These are phyloP conservation scores for Komagataella pseudopastoris DNA, from an alignment of 805 yeast species.

Conservation along the genomic window DNA sequence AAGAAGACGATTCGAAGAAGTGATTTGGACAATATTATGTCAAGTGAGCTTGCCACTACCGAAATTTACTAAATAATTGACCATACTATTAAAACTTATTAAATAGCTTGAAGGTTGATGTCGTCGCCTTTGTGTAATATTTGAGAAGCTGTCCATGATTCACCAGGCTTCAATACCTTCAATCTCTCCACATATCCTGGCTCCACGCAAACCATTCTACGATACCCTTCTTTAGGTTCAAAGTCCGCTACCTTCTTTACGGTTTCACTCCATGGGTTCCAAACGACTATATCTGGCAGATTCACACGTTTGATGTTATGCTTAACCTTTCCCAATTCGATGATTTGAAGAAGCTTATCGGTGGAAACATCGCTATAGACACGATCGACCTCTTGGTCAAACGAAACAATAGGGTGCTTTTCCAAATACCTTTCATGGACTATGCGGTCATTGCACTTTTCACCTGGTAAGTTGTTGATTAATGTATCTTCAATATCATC, in stretches of 20 bases:
- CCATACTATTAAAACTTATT: neutral
- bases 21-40: neutral
- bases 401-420: slow-evolving; percentile 60
- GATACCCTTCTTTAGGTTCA: slow-evolving; percentile 71
- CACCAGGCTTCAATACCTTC: slow-evolving; percentile 52
- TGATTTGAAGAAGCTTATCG: slow-evolving; percentile 48
- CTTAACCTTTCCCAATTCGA: slow-evolving; percentile 49
- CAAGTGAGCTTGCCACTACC: neutral
- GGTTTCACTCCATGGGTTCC: slow-evolving; percentile 95
- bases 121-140: slow-evolving; percentile 41
- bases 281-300: slow-evolving; percentile 61
- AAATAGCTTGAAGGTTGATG: slow-evolving; percentile 35
- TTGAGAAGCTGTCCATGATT: slow-evolving; percentile 66
- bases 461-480: slow-evolving; percentile 69
- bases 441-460: slow-evolving; percentile 65
- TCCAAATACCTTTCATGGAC: slow-evolving; percentile 47
- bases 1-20: neutral
- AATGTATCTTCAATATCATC: slow-evolving; percentile 67
- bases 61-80: no score
- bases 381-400: slow-evolving; percentile 73
- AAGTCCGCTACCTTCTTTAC: slow-evolving; percentile 82
- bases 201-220: slow-evolving; percentile 87
- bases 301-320: slow-evolving; percentile 48
- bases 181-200: slow-evolving; percentile 80
- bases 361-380: slow-evolving; percentile 55